Conservation (phyloP, 2,329 filamentous ascomycete genomes). For the Aspergillus bombycis region DNA sequence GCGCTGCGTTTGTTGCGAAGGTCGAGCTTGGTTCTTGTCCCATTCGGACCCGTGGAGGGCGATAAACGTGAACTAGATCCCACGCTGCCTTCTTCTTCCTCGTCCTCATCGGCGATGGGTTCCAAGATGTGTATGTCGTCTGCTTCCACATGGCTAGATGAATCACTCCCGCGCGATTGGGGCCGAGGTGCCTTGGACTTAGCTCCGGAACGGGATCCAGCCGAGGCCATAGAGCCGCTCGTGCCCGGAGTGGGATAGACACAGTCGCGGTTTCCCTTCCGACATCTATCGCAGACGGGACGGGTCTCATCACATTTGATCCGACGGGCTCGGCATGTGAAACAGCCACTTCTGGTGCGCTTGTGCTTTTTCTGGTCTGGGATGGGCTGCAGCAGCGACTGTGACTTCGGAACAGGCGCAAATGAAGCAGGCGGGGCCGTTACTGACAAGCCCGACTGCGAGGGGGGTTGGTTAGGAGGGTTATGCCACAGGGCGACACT, state of each 20-base stretch:
- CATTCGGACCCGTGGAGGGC: constrained; percentile 21
- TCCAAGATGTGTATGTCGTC: constrained; percentile 45
- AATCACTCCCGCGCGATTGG: constrained; percentile 51
- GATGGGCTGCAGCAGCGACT: constrained; percentile 34
- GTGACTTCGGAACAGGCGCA: constrained; percentile 33
- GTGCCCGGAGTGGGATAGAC: constrained; percentile 71
- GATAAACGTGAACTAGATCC: constrained; percentile 27
- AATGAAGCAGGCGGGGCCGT: constrained; percentile 17
- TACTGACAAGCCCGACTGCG: constrained; percentile 22
- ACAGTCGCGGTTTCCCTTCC: constrained; percentile 89
- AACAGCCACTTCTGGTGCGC: constrained; percentile 91
- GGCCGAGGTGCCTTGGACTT: constrained; percentile 46
- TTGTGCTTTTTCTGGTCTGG: constrained; percentile 85
- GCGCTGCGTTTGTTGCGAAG: constrained; percentile 32
- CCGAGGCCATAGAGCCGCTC: constrained; percentile 45
- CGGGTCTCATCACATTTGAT: constrained; percentile 94
- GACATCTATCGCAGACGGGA: constrained; percentile 87
- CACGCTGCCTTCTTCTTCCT: constrained; percentile 31
- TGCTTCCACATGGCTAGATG: constrained; percentile 53
- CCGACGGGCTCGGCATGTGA: constrained; percentile 82
- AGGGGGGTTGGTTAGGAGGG: constrained; percentile 26
- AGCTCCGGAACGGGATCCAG: constrained; percentile 42
- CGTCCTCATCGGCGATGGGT: constrained; percentile 49
- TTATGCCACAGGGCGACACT: constrained; percentile 50
- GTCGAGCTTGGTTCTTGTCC: constrained; percentile 24